Base-by-base conservation (phyloP, 352 stramenopile genomes). In the Phytophthora pini region DNA sequence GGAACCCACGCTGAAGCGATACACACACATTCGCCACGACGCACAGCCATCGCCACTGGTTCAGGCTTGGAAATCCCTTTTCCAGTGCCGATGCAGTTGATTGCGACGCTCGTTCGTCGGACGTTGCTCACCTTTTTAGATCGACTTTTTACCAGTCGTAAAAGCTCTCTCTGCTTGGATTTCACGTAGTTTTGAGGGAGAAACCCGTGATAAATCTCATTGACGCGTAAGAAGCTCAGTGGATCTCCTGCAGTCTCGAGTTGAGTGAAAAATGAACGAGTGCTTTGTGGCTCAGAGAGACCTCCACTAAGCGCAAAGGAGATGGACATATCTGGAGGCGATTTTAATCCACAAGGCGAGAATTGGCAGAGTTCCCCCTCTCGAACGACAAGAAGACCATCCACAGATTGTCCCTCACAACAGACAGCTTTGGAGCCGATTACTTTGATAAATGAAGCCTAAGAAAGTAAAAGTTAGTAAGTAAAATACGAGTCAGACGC, bases 1-100 rank as follows among this genome's bases (percentile, higher is more conserved):
- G 79, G 79, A 13, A 88, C 70, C 81, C 79, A 90, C 8, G 79
- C 77, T 10, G 79, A 86, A 5, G 75, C 82, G 26, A 76, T 76
- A 45, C 73, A 77, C 56, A 88, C 85, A 56, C 78, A 84, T 4
- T 74, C 76, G 1, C 79, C 81, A 20, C 79, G 73, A 3, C 54
- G 74, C 36, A 85, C 45, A 5, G 74, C 51, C 12, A 59, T 53
- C 1, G 74, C 77, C 4, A 72, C 9, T 36, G 54, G 48, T 22
- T 53, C 29, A 0, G 39, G 40, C 22, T 8, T 59, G 26, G 27
- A 56, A 15, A n/a, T 22, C 1, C 29, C 26, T 32, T 43, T 66
- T 13, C 41, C 38, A 4, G 45, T 46, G 13, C 31, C 48, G n/a
- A 53, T 43, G 31, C 51, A 61, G 24, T 66, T 70, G 34, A 52